These are phyloP conservation scores for Chamaenerion angustifolium DNA, from an alignment of 345 rosid genomes.

Conservation along the genomic window DNA sequence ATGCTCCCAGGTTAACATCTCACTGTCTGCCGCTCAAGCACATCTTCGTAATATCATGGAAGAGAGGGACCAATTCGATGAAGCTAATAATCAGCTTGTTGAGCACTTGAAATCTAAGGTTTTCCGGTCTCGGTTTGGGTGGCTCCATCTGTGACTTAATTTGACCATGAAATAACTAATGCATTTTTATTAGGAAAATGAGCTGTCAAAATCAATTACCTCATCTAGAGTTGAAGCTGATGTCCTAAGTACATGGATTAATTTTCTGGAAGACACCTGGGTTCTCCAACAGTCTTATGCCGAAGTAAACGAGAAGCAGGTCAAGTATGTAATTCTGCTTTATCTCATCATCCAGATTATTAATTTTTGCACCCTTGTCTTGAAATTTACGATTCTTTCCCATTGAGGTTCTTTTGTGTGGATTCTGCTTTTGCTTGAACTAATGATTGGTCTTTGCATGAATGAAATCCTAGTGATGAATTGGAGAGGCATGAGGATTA, in stretches of 20 bases:
- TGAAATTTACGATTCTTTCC: background rate
- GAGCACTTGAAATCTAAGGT: slow-evolving; percentile 82
- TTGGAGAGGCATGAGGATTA: slow-evolving; percentile 74
- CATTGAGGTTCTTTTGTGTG: background rate
- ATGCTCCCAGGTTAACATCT: slow-evolving; percentile 50
- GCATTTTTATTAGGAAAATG: slow-evolving; percentile 54
- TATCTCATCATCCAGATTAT: background rate
- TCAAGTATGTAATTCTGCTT: slow-evolving; percentile 38
- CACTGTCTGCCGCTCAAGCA: slow-evolving; percentile 84
- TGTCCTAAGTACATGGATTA: slow-evolving; percentile 77
- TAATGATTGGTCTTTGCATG: slow-evolving; percentile 10
- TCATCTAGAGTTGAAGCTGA: slow-evolving; percentile 66
- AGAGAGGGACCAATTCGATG: slow-evolving; percentile 89
- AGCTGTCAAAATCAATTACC: slow-evolving; percentile 60
- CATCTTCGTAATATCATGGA: slow-evolving; percentile 65
- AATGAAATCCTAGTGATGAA: slow-evolving; percentile 43
- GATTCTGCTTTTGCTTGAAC: background rate
- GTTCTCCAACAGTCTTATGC: slow-evolving; percentile 49
- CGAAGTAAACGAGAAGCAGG: slow-evolving; percentile 62
- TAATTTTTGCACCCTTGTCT: background rate
- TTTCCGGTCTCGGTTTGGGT: background rate
- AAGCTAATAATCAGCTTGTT: slow-evolving; percentile 80
- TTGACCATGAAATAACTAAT: background rate
- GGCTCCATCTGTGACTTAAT: too few relatives aligned
- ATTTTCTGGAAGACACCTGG: slow-evolving; percentile 92